These are phyloP conservation scores for Saccharomycopsis babjevae DNA, from an alignment of 805 yeast species.

Conservation along the genomic window DNA sequence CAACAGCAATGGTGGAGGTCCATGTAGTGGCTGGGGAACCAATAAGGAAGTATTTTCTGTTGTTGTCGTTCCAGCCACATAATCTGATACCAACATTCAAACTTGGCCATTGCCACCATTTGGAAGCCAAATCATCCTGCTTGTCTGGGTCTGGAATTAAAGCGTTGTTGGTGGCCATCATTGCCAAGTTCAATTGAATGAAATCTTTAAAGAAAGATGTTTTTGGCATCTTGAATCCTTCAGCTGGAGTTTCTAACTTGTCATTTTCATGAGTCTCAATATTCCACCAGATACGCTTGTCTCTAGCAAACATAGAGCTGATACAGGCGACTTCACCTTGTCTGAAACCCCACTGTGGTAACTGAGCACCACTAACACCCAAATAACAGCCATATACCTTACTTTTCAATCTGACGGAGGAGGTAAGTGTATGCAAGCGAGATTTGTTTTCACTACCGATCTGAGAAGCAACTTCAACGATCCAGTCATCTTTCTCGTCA, in stretches of 20 bases:
- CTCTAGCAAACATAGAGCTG: conserved; percentile 55
- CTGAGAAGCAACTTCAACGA: conserved; percentile 58
- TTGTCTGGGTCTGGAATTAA: conserved; percentile 71
- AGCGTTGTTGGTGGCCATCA: conserved; percentile 84
- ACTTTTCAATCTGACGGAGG: conserved; percentile 70
- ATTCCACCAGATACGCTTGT: conserved; percentile 86
- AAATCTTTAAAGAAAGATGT: conserved; percentile 73
- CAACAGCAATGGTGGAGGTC: conserved; percentile 53
- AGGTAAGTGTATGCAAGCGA: conserved; percentile 67
- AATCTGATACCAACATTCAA: conserved; percentile 64
- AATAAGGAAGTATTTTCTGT: conserved; percentile 52
- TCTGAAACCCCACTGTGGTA: conserved; percentile 96
- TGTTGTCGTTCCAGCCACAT: conserved; percentile 58
- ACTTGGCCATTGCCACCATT: conserved; percentile 89
- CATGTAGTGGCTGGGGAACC: conserved; percentile 77
- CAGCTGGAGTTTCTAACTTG: conserved; percentile 48
- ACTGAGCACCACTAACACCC: conserved; percentile 67
- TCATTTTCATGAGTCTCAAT: conserved; percentile 60
- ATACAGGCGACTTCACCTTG: conserved; percentile 92
- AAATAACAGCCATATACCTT: conserved; percentile 68
- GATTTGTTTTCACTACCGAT: conserved; percentile 40
- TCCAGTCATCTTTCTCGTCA: conserved; percentile 71
- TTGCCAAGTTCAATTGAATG: conserved; percentile 64
- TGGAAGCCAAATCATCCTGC: conserved; percentile 58
- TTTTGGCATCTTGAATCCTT: conserved; percentile 56